Evolutionary conservation across 495 filamentous ascomycete genomes (phyloP).

Genomic region (Penicillium dipodomyicola): DNA sequence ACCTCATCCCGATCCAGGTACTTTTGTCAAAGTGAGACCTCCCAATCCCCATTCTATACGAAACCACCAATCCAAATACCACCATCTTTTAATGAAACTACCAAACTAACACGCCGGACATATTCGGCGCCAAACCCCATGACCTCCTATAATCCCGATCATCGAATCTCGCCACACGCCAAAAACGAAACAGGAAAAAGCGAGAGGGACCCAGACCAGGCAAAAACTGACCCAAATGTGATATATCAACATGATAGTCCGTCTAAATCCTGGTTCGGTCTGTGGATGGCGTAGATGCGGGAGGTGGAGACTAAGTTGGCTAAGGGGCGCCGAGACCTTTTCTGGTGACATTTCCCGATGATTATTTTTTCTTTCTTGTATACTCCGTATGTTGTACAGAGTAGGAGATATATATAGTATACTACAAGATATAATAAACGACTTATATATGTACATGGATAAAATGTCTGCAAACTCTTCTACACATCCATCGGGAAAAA

Average conservation of each 20-base stretch:
- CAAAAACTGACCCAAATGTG: slow-evolving; percentile 2
- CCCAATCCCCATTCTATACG: not conserved
- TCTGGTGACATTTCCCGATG: not conserved
- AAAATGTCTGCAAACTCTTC: not conserved
- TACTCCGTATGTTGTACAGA: not conserved
- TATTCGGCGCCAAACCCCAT: not conserved
- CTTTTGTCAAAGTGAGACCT: not conserved
- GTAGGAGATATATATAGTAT: not conserved
- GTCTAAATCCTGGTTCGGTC: not conserved
- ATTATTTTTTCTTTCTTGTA: not conserved
- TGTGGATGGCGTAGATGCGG: not conserved
- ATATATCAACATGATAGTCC: slow-evolving; percentile 5
- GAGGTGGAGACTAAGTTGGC: not conserved
- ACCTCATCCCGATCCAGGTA: not conserved
- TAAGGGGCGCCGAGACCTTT: not conserved
- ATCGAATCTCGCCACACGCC: not conserved
- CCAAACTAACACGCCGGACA: not conserved
- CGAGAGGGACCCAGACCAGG: not conserved
- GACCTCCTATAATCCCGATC: not conserved
- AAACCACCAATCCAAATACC: not conserved
- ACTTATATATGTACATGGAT: not conserved
- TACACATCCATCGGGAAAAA: too few relatives aligned
- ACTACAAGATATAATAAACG: not conserved
- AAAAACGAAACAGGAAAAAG: not conserved
- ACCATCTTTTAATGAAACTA: not conserved